Percentiles rank a stretch among this genome's conserved stretches.
phyloP scores from a whole-genome alignment of 805 yeast species.

The Pichia nanzhaoensis region DNA sequence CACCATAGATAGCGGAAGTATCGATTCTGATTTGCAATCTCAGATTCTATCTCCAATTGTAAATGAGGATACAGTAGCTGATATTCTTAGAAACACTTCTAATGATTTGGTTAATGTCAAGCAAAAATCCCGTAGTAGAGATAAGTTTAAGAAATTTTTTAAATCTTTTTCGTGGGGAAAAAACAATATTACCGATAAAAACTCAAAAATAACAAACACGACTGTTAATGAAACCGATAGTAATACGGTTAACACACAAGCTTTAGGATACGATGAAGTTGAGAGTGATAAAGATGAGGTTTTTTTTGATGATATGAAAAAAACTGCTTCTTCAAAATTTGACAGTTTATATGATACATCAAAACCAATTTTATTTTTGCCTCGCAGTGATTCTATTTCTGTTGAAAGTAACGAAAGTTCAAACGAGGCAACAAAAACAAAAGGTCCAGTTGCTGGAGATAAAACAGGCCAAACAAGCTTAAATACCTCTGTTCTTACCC shows the following conservation, averaged over 20 bases:
- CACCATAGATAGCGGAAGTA: conserved; percentile 2
- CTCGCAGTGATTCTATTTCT: background rate
- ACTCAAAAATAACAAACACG: background rate
- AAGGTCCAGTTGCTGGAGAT: background rate
- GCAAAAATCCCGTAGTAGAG: background rate
- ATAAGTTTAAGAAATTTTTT: background rate
- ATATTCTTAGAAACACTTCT: background rate
- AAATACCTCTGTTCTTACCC: background rate
- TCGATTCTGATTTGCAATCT: background rate
- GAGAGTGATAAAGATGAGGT: too few relatives aligned
- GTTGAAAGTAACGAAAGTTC: background rate
- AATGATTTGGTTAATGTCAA: background rate
- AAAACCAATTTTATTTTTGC: conserved; percentile 1
- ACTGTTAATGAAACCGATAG: background rate
- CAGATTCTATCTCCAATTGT: background rate
- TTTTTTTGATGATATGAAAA: background rate
- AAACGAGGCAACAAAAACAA: background rate
- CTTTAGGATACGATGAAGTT: background rate
- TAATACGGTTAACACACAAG: too few relatives aligned
- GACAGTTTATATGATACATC: conserved; percentile 3
- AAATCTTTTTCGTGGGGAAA: conserved; percentile 1
- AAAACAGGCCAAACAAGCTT: background rate
- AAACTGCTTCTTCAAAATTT: background rate
- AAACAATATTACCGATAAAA: background rate
- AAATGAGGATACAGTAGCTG: background rate